phyloP scores from a whole-genome alignment of 345 rosid species.

The Carallia brachiata region DNA sequence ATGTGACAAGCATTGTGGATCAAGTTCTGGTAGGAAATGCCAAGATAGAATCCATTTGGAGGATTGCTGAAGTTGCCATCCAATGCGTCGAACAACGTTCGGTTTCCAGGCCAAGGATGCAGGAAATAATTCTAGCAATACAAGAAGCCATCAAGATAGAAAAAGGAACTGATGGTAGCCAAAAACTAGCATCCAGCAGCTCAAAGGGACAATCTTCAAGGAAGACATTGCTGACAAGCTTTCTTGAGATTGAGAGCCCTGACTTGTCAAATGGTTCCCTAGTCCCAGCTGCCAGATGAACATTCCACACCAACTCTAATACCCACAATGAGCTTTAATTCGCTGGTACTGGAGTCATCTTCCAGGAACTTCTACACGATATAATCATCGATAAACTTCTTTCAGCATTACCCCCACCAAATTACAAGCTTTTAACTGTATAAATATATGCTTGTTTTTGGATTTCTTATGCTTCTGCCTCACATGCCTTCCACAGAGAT shows the following conservation, averaged over 20 bases:
- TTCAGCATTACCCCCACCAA: no score
- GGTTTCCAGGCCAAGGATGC: conserved; percentile 76
- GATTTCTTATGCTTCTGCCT: no score
- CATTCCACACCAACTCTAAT: not conserved
- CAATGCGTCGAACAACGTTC: conserved; percentile 82
- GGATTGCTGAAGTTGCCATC: conserved; percentile 79
- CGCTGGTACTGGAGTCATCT: no score
- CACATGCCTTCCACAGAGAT: no score
- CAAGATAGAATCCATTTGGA: conserved; percentile 86
- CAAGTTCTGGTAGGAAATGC: conserved; percentile 51
- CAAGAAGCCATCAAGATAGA: conserved; percentile 89
- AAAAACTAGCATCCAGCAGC: conserved; percentile 34
- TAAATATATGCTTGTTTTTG: no score
- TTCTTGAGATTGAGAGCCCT: conserved; percentile 87
- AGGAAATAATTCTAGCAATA: conserved; percentile 71
- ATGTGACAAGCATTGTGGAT: conserved; percentile 70
- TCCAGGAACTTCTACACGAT: no score
- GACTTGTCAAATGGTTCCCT: conserved; percentile 66
- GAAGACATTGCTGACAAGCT: conserved; percentile 81
- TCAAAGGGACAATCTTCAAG: conserved; percentile 71
- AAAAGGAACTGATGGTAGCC: conserved; percentile 40
- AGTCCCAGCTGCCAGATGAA: conserved; percentile 74
- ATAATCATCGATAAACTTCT: no score
- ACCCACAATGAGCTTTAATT: no score
- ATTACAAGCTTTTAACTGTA: no score